Conservation (phyloP, 352 stramenopile species). For the Phytophthora sp. region DNA sequence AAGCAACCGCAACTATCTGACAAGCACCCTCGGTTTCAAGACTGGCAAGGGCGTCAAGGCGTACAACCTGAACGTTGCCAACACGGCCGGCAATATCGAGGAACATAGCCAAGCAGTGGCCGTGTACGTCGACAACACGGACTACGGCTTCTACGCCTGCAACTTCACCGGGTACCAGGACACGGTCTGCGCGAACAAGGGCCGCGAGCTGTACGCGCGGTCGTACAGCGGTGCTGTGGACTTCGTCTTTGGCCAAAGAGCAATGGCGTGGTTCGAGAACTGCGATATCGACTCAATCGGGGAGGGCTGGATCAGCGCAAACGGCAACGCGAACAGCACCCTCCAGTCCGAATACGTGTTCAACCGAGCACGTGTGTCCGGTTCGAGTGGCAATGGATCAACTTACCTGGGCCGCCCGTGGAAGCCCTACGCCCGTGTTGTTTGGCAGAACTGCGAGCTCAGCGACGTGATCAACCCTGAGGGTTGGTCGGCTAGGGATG, state of each 20-base stretch:
- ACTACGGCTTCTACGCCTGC: slow-evolving; percentile 11
- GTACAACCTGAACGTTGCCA: no score
- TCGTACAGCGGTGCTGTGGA: slow-evolving; percentile 9
- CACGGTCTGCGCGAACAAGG: slow-evolving; percentile 7
- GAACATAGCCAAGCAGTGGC: neutral
- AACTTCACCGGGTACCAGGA: slow-evolving; percentile 17
- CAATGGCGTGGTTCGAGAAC: slow-evolving; percentile 2
- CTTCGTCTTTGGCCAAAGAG: slow-evolving; percentile 8
- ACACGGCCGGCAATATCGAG: neutral
- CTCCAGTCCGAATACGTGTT: neutral
- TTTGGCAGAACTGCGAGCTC: no score
- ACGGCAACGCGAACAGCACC: neutral
- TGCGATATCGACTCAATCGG: neutral
- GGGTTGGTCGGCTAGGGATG: slow-evolving; percentile 6
- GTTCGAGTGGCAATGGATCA: neutral
- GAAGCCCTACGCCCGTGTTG: slow-evolving; percentile 2
- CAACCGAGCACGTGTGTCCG: slow-evolving; percentile 3
- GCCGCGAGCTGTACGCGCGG: neutral
- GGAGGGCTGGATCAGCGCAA: neutral
- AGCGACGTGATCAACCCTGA: slow-evolving; percentile 8
- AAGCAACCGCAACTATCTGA: slow-evolving; percentile 1
- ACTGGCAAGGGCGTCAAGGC: neutral
- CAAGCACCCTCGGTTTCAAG: slow-evolving; percentile 7
- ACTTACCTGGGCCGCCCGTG: slow-evolving; percentile 18
- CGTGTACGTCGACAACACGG: neutral